Percentiles rank a stretch among this genome's conserved stretches.
Conservation (phyloP, 495 filamentous ascomycete genomes). For the Penicillium goetzii region DNA sequence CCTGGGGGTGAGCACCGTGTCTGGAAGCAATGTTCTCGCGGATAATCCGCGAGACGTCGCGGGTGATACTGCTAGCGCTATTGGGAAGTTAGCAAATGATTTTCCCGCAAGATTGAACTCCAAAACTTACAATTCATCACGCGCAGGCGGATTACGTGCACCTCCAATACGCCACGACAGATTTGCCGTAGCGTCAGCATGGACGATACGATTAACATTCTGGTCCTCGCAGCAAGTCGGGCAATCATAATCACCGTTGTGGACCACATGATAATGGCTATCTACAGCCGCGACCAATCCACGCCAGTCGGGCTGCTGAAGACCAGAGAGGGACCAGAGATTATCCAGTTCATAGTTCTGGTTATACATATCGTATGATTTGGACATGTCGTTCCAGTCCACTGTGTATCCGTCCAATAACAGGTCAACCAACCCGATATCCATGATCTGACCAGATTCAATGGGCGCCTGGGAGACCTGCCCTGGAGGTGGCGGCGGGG, state of each 20-base stretch:
- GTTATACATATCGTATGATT: conserved; percentile 45
- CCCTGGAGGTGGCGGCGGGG: conserved; percentile 25
- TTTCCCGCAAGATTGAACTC: neutral
- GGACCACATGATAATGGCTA: conserved; percentile 48
- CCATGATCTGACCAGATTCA: conserved; percentile 25
- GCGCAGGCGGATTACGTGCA: conserved; percentile 28
- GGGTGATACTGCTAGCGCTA: conserved; percentile 50
- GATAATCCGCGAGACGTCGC: conserved; percentile 49
- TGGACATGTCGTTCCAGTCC: conserved; percentile 45
- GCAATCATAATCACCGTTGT: conserved; percentile 41
- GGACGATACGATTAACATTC: conserved; percentile 43
- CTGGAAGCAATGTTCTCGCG: conserved; percentile 43
- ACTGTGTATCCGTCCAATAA: conserved; percentile 44
- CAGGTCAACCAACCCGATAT: conserved; percentile 42
- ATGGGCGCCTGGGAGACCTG: conserved; percentile 28
- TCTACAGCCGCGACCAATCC: conserved; percentile 53
- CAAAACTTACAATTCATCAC: conserved; percentile 47
- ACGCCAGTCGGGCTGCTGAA: conserved; percentile 50
- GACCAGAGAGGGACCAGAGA: conserved; percentile 48
- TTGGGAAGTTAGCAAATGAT: conserved; percentile 22
- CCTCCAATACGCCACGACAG: conserved; percentile 49
- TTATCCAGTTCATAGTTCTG: conserved; percentile 48
- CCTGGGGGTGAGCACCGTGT: conserved; percentile 23
- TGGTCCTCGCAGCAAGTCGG: conserved; percentile 36
- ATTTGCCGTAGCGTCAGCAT: conserved; percentile 32